Conservation (phyloP, 2,329 filamentous ascomycete species). For the Tolypocladium amazonense region DNA sequence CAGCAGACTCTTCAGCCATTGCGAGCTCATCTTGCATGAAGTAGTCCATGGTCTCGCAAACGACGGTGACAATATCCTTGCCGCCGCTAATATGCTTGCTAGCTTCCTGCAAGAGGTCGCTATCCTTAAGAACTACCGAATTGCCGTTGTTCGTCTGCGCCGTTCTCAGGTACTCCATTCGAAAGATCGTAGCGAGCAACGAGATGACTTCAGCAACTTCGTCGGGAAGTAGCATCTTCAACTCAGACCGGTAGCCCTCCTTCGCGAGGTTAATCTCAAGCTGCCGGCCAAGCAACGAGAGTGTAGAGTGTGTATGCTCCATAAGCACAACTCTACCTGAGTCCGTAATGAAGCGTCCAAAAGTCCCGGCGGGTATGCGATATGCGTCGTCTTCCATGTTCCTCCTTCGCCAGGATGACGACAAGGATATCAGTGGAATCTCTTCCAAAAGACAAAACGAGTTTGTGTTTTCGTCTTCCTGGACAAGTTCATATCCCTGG, state of each 20-base stretch:
- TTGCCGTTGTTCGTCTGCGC: slow-evolving; percentile 9
- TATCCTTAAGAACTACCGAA: slow-evolving; percentile 23
- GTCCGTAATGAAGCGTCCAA: slow-evolving; percentile 66
- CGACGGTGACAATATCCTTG: slow-evolving; percentile 67
- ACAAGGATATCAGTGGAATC: slow-evolving; percentile 50
- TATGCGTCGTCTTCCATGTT: slow-evolving; percentile 40
- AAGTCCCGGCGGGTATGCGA: slow-evolving; percentile 53
- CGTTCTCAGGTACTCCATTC: slow-evolving; percentile 33
- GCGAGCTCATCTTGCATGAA: slow-evolving; percentile 46
- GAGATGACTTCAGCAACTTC: slow-evolving; percentile 64
- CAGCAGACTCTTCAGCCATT: slow-evolving; percentile 50
- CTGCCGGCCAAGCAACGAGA: slow-evolving; percentile 69
- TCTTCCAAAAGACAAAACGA: slow-evolving; percentile 57
- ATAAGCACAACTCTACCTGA: slow-evolving; percentile 64
- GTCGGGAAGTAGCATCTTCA: slow-evolving; percentile 44
- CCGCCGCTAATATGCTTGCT: slow-evolving; percentile 46
- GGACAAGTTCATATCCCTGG: slow-evolving; percentile 62
- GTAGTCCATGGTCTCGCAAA: slow-evolving; percentile 77
- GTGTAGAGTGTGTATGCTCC: slow-evolving; percentile 69
- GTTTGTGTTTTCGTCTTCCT: slow-evolving; percentile 80
- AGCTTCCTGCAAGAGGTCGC: slow-evolving; percentile 41
- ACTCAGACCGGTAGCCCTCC: slow-evolving; percentile 39
- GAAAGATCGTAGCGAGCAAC: slow-evolving; percentile 61
- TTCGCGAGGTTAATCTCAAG: slow-evolving; percentile 56
- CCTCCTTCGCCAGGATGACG: slow-evolving; percentile 32